phyloP scores from a whole-genome alignment of 2,329 filamentous ascomycete genomes.

The Apiospora phragmitis region DNA sequence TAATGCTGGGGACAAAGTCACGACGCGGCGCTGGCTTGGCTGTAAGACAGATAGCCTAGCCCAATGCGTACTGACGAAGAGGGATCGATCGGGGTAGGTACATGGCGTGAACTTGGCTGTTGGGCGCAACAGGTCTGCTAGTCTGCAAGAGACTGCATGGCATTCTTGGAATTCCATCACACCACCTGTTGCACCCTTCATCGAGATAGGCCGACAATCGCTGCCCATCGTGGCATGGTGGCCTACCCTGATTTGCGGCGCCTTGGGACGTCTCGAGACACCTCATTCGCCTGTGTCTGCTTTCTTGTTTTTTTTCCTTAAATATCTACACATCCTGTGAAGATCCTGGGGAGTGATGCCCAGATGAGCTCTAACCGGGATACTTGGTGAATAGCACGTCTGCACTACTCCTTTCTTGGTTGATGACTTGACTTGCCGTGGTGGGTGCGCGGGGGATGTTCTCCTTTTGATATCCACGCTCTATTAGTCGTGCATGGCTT shows the following conservation, averaged over 20 bases:
- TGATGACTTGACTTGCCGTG: background rate
- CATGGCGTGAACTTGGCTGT: background rate
- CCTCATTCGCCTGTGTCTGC: background rate
- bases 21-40: background rate
- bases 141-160: background rate
- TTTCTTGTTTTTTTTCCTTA: background rate
- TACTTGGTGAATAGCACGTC: background rate
- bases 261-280: background rate
- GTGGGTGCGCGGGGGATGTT: background rate
- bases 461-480: background rate
- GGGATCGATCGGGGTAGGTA: slow-evolving; percentile 3
- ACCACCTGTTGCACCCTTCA: background rate
- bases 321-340: background rate
- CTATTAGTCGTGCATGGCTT: background rate
- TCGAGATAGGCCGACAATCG: slow-evolving; percentile 4
- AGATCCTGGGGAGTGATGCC: background rate
- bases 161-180: slow-evolving; percentile 6
- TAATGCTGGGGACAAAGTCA: background rate
- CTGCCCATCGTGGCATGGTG: background rate
- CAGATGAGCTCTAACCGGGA: background rate
- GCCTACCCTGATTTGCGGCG: background rate
- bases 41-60: background rate
- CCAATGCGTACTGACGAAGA: background rate
- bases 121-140: background rate
- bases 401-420: background rate